Conservation (phyloP, 148 eudicot species). For the Selenicereus undatus region DNA sequence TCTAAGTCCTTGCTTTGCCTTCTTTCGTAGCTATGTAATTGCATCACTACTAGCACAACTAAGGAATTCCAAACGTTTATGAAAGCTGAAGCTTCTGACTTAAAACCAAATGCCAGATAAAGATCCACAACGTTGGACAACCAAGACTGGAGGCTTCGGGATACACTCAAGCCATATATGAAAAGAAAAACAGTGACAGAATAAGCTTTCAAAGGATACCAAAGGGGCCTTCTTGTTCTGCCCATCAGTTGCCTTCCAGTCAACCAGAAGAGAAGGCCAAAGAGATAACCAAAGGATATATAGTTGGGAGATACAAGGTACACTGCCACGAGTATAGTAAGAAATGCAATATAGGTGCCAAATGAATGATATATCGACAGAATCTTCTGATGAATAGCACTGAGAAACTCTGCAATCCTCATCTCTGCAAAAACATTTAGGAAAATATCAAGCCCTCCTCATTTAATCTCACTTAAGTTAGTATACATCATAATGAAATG, state of each 20-base stretch:
- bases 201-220: slow-evolving; percentile 83
- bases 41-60: slow-evolving; percentile 82
- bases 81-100: slow-evolving; percentile 49
- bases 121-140: slow-evolving; percentile 56
- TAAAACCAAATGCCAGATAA: slow-evolving; percentile 50
- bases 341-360: slow-evolving; percentile 75
- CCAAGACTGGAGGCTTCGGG: slow-evolving; percentile 56
- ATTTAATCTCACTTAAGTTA: neutral
- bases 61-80: slow-evolving; percentile 71
- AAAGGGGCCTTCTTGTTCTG: slow-evolving; percentile 66
- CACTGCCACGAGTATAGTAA: slow-evolving; percentile 68
- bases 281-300: slow-evolving; percentile 68
- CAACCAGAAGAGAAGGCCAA: slow-evolving; percentile 82
- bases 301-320: slow-evolving; percentile 68
- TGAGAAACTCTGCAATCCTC: slow-evolving; percentile 66
- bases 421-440: slow-evolving; percentile 50
- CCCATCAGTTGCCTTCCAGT: slow-evolving; percentile 84
- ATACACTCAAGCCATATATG: slow-evolving; percentile 64
- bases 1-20: slow-evolving; percentile 55
- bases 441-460: slow-evolving; percentile 7
- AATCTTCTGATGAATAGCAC: slow-evolving; percentile 62
- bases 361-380: slow-evolving; percentile 65
- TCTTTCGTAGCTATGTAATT: slow-evolving; percentile 88
- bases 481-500: neutral
- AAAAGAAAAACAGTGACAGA: slow-evolving; percentile 58